Percentiles rank a stretch among this genome's conserved stretches.
Evolutionary conservation across 2,329 filamentous ascomycete genomes (phyloP).

Genomic region (Diaporthe citri): DNA sequence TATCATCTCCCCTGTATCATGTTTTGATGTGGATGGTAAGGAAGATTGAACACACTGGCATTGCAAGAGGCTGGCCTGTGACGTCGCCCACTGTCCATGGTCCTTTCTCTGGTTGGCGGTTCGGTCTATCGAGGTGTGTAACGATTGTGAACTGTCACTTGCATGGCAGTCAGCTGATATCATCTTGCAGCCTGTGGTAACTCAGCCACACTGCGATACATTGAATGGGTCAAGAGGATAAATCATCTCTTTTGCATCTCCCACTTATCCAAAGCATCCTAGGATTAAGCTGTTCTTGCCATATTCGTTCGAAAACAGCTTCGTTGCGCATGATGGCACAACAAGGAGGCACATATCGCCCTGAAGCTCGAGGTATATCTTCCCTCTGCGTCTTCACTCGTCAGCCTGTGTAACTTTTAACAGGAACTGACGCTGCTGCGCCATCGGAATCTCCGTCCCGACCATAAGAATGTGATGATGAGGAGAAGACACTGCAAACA

Average conservation of each 20-base stretch:
- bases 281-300: background rate
- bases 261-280: background rate
- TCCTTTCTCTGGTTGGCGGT: too few relatives aligned
- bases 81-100: background rate
- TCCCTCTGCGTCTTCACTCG: background rate
- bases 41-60: background rate
- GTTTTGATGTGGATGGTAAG: too few relatives aligned
- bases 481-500: background rate
- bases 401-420: background rate
- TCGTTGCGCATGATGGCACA: background rate
- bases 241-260: background rate
- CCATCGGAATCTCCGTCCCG: background rate
- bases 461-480: background rate
- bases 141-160: background rate
- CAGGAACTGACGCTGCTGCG: background rate
- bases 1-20: too few relatives aligned
- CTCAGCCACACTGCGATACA: background rate
- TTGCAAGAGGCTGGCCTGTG: background rate
- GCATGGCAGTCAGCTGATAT: background rate
- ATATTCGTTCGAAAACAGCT: background rate
- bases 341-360: background rate
- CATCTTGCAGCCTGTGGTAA: background rate
- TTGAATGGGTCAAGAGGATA: background rate
- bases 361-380: background rate
- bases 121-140: background rate